Percentiles rank a stretch among this genome's conserved stretches.
Evolutionary conservation across 129 eudicot genomes (phyloP).

Genomic region (Sambucus nigra): DNA sequence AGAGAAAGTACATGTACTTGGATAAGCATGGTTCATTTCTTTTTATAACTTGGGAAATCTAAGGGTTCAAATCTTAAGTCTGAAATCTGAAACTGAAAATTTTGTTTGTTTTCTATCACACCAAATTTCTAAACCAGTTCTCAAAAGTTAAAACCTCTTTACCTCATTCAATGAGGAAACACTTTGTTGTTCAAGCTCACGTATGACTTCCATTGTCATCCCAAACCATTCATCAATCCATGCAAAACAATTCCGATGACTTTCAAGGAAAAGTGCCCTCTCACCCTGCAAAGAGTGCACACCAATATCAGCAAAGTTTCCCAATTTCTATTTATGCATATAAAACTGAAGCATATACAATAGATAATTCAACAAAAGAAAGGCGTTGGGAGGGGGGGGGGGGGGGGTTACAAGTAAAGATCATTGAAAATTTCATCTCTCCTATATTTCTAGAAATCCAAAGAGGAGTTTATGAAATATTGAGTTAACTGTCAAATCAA

Average conservation of each 20-base stretch:
- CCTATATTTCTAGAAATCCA: too few species aligned
- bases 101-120: background rate
- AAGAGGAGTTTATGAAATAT: too few species aligned
- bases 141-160: background rate
- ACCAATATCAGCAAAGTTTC: background rate
- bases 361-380: background rate
- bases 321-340: background rate
- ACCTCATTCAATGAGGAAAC: slow-evolving; percentile 42
- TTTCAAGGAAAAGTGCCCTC: slow-evolving; percentile 71
- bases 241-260: slow-evolving; percentile 56
- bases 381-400: too few species aligned
- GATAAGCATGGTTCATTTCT: too few species aligned
- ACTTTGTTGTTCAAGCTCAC: slow-evolving; percentile 51
- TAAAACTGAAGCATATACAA: background rate
- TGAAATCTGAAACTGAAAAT: background rate
- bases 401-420: too few species aligned
- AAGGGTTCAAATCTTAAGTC: too few species aligned
- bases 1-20: too few species aligned
- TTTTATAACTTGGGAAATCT: too few species aligned
- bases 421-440: too few species aligned
- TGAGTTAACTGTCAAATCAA: too few species aligned
- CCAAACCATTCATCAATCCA: slow-evolving; percentile 89
- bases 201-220: slow-evolving; percentile 32
- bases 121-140: background rate
- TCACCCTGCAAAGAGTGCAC: slow-evolving; percentile 43